Evolutionary conservation across 1,284 basidiomycete species (phyloP), one percentile per base, ranked within the genome.

Genomic region (Violaceomyces palustris): DNA sequence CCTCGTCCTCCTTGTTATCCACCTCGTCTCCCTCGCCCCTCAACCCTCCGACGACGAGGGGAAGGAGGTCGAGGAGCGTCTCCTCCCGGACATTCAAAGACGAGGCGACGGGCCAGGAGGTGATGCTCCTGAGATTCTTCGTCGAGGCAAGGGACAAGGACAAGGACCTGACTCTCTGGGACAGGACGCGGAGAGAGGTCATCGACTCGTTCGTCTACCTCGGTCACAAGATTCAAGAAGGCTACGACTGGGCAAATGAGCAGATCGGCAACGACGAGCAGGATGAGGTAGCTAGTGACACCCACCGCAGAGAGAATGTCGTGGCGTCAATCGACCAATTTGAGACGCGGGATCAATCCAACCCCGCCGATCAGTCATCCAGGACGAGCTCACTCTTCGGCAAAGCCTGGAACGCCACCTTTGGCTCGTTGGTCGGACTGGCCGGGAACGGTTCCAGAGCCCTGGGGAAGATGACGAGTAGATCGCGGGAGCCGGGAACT

Each of bases 61-160:
- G 39, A 23, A 35, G 50, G 5, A 43, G 60, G 17, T 59, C 62
- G n/a, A 46, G 61, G 21, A 57, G 55, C 10, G 61, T 64, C 12
- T 40, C 57, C 2, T 61, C 56, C 3, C 42, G 51, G 18, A 38
- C 46, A 7, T 53, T 43, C 8, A 49, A 49, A 10, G 55, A 66
- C 21, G 54, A 54, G 24, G 33, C 43, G 1, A 54, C 58, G 1
- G 61, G 64, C 30, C 42, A 55, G 19, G 64, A 69, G 25, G 58
- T 46, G 33, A 51, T 69, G 55, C 45, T 61, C 17, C 35, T 69
- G 32, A 50, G 61, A 32, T 69, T 69, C 49, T 69, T 49, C 33
- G 42, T 67, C 23, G 47, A 59, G 12, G 53, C 59, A 3, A 48
- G 64, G 21, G 62, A 69, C 30, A 69, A 69, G 43, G 62, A 59